Evolutionary conservation across 2,329 filamentous ascomycete species (phyloP).

Genomic region (Arthrocladium fulminans): DNA sequence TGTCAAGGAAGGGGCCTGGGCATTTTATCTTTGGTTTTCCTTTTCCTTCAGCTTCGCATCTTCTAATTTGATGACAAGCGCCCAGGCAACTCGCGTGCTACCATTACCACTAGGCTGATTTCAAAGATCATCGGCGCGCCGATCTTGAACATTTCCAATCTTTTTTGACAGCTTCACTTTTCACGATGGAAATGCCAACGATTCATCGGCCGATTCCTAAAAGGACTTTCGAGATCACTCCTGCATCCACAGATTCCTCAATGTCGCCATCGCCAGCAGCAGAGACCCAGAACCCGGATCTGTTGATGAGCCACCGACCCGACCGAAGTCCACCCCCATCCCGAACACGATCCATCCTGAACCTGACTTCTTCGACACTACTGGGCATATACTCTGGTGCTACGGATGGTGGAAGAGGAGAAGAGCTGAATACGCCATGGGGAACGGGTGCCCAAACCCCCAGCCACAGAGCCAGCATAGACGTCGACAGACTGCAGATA

Average conservation of each 20-base stretch:
- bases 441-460: constrained; percentile 69
- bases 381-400: constrained; percentile 80
- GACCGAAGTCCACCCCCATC: constrained; percentile 40
- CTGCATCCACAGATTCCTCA: constrained; percentile 37
- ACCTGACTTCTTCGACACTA: constrained; percentile 81
- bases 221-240: constrained; percentile 58
- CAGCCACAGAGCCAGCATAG: constrained; percentile 34
- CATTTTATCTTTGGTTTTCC: too few species aligned
- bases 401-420: constrained; percentile 45
- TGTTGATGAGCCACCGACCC: constrained; percentile 24
- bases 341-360: constrained; percentile 69
- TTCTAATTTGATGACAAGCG: not conserved
- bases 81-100: not conserved
- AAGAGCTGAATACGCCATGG: constrained; percentile 63
- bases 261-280: constrained; percentile 31
- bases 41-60: too few species aligned
- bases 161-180: not conserved
- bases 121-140: not conserved
- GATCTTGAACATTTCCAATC: not conserved
- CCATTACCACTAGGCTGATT: not conserved
- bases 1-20: too few species aligned
- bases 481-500: constrained; percentile 30
- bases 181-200: constrained; percentile 21
- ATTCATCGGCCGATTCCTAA: constrained; percentile 63
- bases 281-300: constrained; percentile 29